phyloP scores from a whole-genome alignment of 192 early-diverging fungal species.

The Backusella mclennaniae region DNA sequence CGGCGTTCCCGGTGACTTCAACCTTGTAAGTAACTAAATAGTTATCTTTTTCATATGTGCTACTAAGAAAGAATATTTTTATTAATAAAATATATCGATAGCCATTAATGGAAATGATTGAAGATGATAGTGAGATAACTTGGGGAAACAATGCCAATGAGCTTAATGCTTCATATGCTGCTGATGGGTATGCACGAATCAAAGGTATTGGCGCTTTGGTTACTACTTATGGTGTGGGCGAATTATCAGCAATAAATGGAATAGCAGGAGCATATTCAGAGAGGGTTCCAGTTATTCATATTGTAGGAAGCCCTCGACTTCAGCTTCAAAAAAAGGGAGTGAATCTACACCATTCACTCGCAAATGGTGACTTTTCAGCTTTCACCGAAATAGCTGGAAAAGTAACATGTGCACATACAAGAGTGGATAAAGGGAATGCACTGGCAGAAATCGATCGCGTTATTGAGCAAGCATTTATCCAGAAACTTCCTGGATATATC shows the following conservation, averaged over 20 bases:
- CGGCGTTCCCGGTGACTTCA: conserved; percentile 49
- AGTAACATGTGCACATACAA: conserved; percentile 40
- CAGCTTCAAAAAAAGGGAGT: conserved; percentile 38
- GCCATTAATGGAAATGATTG: conserved; percentile 25
- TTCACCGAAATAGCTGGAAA: conserved; percentile 39
- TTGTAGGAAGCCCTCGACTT: conserved; percentile 45
- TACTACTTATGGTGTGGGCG: conserved; percentile 50
- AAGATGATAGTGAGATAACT: conserved; percentile 37
- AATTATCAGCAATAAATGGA: conserved; percentile 42
- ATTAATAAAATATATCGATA: background rate
- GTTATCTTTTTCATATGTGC: background rate
- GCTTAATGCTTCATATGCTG: conserved; percentile 44
- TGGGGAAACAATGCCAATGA: conserved; percentile 51
- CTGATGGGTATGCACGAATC: conserved; percentile 50
- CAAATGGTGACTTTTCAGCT: conserved; percentile 46
- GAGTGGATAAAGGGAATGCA: conserved; percentile 30
- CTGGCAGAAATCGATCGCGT: conserved; percentile 41
- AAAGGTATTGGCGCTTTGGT: conserved; percentile 38
- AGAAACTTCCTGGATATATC: conserved; percentile 30
- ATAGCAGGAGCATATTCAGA: conserved; percentile 46
- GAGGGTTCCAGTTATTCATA: conserved; percentile 49
- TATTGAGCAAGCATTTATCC: background rate
- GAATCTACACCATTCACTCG: conserved; percentile 47
- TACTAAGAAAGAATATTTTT: background rate
- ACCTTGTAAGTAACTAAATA: conserved; percentile 26